Evolutionary conservation across 371 early-diverging fungal species (phyloP).

Genomic region (Circinella minor): DNA sequence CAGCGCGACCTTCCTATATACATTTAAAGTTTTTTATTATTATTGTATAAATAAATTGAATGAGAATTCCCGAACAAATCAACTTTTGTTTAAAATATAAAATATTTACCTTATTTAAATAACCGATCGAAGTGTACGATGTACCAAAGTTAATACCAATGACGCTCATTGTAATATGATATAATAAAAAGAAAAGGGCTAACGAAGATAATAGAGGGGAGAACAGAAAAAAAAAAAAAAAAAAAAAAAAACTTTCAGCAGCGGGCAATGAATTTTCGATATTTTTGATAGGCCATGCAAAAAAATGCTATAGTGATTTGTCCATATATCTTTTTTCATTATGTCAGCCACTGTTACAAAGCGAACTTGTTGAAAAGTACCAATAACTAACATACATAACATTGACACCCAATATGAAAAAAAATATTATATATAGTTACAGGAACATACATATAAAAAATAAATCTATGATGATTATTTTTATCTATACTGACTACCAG

Average conservation of each 20-base stretch:
- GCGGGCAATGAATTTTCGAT: neutral
- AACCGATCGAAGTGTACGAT: constrained; percentile 87
- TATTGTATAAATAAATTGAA: neutral
- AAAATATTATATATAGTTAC: too few relatives aligned
- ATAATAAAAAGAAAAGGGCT: neutral
- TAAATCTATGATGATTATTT: too few relatives aligned
- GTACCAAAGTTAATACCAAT: constrained; percentile 94
- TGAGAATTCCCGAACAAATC: neutral
- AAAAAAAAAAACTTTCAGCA: neutral
- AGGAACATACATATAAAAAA: too few relatives aligned
- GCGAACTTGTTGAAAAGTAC: too few relatives aligned
- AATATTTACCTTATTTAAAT: constrained; percentile 75
- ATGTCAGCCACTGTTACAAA: too few relatives aligned
- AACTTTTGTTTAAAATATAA: too few relatives aligned
- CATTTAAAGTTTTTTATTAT: neutral
- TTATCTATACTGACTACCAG: too few relatives aligned
- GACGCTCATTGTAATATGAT: constrained; percentile 9
- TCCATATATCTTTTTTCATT: too few relatives aligned
- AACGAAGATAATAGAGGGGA: neutral
- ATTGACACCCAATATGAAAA: too few relatives aligned
- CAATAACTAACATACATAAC: too few relatives aligned
- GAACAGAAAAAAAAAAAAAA: neutral
- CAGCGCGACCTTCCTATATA: constrained; percentile 78
- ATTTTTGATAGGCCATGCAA: neutral
- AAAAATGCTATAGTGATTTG: neutral